These are phyloP conservation scores for Hura crepitans DNA, from an alignment of 441 rosid species.

Conservation along the genomic window DNA sequence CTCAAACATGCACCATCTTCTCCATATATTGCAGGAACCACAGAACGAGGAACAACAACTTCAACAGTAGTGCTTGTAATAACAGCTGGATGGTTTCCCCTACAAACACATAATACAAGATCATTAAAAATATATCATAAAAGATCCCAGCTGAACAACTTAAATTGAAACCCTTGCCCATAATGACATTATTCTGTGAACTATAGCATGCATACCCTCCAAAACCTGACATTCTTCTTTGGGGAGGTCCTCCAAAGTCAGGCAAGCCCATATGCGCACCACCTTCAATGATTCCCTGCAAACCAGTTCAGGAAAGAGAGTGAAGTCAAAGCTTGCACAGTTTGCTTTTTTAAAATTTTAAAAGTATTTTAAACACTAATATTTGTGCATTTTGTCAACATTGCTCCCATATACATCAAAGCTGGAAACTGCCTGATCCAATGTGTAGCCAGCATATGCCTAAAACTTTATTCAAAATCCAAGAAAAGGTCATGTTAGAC, in stretches of 20 bases:
- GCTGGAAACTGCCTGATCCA: background rate
- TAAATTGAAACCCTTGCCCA: background rate
- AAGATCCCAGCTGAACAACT: slow-evolving; percentile 1
- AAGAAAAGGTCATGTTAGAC: background rate
- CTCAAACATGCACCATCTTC: slow-evolving; percentile 72
- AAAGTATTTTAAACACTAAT: too few relatives aligned
- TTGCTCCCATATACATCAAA: background rate
- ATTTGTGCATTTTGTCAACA: too few relatives aligned
- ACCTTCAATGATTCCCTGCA: slow-evolving; percentile 45
- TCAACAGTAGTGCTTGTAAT: slow-evolving; percentile 69
- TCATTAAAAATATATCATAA: slow-evolving; percentile 2
- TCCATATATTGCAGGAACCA: slow-evolving; percentile 61
- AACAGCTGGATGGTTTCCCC: slow-evolving; percentile 53
- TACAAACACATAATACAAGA: slow-evolving; percentile 18
- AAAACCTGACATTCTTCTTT: slow-evolving; percentile 49
- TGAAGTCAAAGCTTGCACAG: slow-evolving; percentile 15
- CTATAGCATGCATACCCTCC: slow-evolving; percentile 42
- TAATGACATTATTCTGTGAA: background rate
- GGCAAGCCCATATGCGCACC: slow-evolving; percentile 45
- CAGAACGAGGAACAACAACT: slow-evolving; percentile 67
- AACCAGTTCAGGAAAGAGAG: slow-evolving; percentile 21
- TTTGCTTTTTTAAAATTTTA: background rate
- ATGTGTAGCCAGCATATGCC: background rate
- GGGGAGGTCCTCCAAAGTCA: slow-evolving; percentile 52
- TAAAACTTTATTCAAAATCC: background rate